phyloP scores from a whole-genome alignment of 2,329 filamentous ascomycete species.

The Blastomyces emzantsi region DNA sequence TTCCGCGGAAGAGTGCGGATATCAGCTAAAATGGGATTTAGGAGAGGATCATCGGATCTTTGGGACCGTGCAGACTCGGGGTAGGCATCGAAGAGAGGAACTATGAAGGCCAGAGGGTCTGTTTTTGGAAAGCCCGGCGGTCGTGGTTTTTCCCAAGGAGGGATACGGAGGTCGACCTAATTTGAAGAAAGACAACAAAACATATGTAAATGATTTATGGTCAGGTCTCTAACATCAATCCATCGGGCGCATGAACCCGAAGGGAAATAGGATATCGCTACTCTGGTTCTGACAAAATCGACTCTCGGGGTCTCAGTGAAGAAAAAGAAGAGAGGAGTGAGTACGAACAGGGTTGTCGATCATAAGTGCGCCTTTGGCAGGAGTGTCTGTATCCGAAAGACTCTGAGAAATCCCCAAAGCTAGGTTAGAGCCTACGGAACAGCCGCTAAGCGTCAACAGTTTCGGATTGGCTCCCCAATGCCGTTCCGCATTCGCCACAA shows the following conservation, averaged over 20 bases:
- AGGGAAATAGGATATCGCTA: too few relatives aligned
- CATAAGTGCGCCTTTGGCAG: slow-evolving; percentile 33
- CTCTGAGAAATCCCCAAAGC: slow-evolving; percentile 28
- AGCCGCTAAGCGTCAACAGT: slow-evolving; percentile 38
- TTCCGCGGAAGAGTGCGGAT: slow-evolving; percentile 29
- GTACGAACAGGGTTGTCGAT: slow-evolving; percentile 31
- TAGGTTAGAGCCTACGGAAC: slow-evolving; percentile 40
- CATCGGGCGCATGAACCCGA: too few relatives aligned
- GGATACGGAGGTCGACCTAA: slow-evolving; percentile 33
- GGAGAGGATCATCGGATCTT: slow-evolving; percentile 26
- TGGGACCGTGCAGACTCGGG: slow-evolving; percentile 21
- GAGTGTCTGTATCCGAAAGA: slow-evolving; percentile 20
- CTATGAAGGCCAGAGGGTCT: slow-evolving; percentile 34
- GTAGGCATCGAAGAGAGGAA: slow-evolving; percentile 40
- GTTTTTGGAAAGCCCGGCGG: slow-evolving; percentile 26
- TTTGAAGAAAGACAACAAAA: neutral
- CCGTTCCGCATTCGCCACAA: slow-evolving; percentile 31
- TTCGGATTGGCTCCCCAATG: slow-evolving; percentile 32
- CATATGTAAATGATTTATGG: neutral
- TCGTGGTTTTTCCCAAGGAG: slow-evolving; percentile 35
- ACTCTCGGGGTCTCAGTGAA: neutral
- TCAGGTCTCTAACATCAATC: neutral
- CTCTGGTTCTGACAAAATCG: neutral
- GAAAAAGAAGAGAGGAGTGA: neutral
- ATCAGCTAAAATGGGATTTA: slow-evolving; percentile 32